Evolutionary conservation across 2,329 filamentous ascomycete species (phyloP).

Genomic region (Cadophora luteo-olivacea): DNA sequence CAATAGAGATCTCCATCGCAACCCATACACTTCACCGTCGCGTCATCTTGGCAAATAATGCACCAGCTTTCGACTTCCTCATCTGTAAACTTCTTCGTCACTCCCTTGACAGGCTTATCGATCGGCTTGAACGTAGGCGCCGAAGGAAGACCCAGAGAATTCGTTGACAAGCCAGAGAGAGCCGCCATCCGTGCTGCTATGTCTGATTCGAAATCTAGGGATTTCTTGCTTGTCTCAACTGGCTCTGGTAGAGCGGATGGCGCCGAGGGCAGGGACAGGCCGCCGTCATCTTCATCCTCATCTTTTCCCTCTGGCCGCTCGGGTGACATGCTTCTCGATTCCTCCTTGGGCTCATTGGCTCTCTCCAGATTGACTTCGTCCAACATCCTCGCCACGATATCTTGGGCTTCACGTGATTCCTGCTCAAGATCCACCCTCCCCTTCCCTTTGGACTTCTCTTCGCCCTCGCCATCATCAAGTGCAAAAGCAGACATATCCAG

Average conservation of each 20-base stretch:
- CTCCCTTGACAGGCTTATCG: conserved; percentile 27
- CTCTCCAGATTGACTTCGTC: conserved; percentile 42
- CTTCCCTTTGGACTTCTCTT: conserved; percentile 49
- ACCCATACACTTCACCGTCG: conserved; percentile 72
- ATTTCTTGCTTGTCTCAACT: conserved; percentile 30
- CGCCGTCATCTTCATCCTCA: conserved; percentile 13
- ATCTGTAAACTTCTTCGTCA: conserved; percentile 58
- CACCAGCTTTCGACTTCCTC: conserved; percentile 81
- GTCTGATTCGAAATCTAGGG: conserved; percentile 40
- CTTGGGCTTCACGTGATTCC: conserved; percentile 42
- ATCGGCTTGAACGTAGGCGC: conserved; percentile 41
- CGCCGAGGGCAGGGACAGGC: conserved; percentile 37
- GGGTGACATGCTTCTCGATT: neutral
- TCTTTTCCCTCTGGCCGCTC: neutral
- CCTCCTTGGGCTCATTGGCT: conserved; percentile 22
- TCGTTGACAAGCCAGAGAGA: conserved; percentile 33
- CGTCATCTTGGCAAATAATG: conserved; percentile 81
- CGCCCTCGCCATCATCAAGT: conserved; percentile 52
- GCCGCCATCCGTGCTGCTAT: conserved; percentile 43
- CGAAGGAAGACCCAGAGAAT: conserved; percentile 41
- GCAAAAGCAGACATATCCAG: conserved; percentile 44
- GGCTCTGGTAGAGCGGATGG: conserved; percentile 36
- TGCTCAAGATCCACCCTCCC: conserved; percentile 33
- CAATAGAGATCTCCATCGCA: conserved; percentile 80
- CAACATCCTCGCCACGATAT: conserved; percentile 41